These are phyloP conservation scores for Pichia gijzeniarum DNA, from an alignment of 805 yeast species.

Conservation along the genomic window DNA sequence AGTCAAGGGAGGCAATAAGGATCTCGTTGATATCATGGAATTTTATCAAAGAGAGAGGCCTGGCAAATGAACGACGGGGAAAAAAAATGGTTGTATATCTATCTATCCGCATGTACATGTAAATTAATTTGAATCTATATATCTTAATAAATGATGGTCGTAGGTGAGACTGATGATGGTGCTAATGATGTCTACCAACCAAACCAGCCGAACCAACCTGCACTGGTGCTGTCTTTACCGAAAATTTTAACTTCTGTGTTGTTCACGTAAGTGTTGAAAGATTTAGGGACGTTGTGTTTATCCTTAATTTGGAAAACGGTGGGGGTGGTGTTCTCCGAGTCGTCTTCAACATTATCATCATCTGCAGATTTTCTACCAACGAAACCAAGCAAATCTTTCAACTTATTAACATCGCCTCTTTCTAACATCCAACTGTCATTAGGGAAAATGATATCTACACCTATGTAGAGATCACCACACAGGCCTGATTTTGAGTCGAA, in stretches of 20 bases:
- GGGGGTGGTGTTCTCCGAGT: constrained; percentile 16
- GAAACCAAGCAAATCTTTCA: constrained; percentile 47
- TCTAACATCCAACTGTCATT: constrained; percentile 80
- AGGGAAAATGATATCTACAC: constrained; percentile 74
- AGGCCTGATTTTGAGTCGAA: constrained; percentile 25
- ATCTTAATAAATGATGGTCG: too few relatives aligned
- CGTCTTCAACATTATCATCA: constrained; percentile 22
- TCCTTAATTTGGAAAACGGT: constrained; percentile 21
- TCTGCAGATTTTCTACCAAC: constrained; percentile 24
- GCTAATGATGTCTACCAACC: not conserved
- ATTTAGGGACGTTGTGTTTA: constrained; percentile 22
- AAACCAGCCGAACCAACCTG: constrained; percentile 16
- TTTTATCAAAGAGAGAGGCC: constrained; percentile 17
- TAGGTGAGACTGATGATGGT: too few relatives aligned
- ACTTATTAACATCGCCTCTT: constrained; percentile 50
- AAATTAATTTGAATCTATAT: not conserved
- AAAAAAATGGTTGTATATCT: not conserved
- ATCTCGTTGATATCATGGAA: constrained; percentile 17
- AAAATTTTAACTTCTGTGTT: constrained; percentile 21
- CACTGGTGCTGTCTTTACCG: constrained; percentile 24
- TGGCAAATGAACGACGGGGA: not conserved
- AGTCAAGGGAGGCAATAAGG: constrained; percentile 10
- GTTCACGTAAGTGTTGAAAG: constrained; percentile 25
- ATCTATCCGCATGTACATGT: constrained; percentile 1
- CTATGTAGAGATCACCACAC: constrained; percentile 64